These are phyloP conservation scores for Zizania latifolia DNA, from an alignment of 176 grass and related monocot species.

Conservation along the genomic window DNA sequence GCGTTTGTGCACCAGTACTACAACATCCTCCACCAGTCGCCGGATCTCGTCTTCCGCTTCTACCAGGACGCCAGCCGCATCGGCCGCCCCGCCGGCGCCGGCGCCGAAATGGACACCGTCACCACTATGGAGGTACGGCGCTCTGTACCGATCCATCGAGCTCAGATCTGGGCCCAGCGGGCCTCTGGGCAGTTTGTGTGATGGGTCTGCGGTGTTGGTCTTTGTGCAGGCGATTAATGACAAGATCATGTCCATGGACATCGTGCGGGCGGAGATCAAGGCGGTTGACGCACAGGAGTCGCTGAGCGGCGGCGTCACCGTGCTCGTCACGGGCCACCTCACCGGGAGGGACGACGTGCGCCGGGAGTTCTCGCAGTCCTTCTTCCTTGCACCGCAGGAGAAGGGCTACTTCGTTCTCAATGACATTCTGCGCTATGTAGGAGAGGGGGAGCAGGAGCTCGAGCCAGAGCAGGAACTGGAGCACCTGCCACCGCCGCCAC, in stretches of 20 bases:
- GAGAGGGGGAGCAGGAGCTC: slow-evolving; percentile 18
- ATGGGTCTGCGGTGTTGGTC: neutral
- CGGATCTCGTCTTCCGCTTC: slow-evolving; percentile 81
- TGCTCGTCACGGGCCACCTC: slow-evolving; percentile 81
- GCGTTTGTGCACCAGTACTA: slow-evolving; percentile 98
- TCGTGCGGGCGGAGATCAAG: slow-evolving; percentile 76
- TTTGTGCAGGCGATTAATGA: slow-evolving; percentile 65
- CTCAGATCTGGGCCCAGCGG: slow-evolving; percentile 38
- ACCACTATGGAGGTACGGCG: slow-evolving; percentile 61
- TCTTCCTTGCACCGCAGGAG: slow-evolving; percentile 97
- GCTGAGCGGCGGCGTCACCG: slow-evolving; percentile 63
- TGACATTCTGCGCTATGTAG: slow-evolving; percentile 65
- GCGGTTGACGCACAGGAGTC: slow-evolving; percentile 86
- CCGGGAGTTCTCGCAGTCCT: slow-evolving; percentile 80
- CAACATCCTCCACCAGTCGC: slow-evolving; percentile 92
- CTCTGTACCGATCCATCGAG: neutral
- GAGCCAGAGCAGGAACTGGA: neutral
- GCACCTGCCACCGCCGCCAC: neutral
- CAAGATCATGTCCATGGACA: slow-evolving; percentile 88
- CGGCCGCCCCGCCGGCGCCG: slow-evolving; percentile 44
- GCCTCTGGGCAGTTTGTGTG: neutral
- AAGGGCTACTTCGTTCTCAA: slow-evolving; percentile 91
- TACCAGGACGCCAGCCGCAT: slow-evolving; percentile 94
- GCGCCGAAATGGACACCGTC: slow-evolving; percentile 61
- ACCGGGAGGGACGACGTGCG: slow-evolving; percentile 40